Percentiles rank a stretch among this genome's conserved stretches.
phyloP scores from a whole-genome alignment of 306 rosid species.

The Oemleria cerasiformis region DNA sequence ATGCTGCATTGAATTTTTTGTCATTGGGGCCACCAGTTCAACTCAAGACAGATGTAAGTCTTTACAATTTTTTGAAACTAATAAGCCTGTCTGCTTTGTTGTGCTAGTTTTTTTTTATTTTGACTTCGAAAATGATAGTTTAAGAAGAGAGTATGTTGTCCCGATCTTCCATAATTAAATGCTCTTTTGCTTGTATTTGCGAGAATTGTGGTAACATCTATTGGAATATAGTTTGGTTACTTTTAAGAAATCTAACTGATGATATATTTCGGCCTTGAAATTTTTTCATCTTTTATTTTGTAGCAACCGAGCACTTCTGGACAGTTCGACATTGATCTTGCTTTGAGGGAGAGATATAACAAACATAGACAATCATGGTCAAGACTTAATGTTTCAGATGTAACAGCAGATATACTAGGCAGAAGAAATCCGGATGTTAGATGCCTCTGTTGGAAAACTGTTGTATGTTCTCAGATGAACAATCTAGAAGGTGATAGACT shows the following conservation, averaged over 20 bases:
- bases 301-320: slow-evolving; percentile 48
- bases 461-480: slow-evolving; percentile 56
- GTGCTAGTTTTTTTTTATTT: slow-evolving; percentile 6
- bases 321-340: slow-evolving; percentile 65
- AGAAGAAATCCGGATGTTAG: slow-evolving; percentile 54
- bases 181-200: too few relatives aligned
- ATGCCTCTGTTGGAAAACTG: slow-evolving; percentile 84
- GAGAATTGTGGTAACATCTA: neutral
- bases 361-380: slow-evolving; percentile 67
- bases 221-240: neutral
- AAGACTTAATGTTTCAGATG: slow-evolving; percentile 71
- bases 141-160: neutral
- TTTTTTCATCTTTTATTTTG: slow-evolving; percentile 21
- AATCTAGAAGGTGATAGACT: slow-evolving; percentile 27
- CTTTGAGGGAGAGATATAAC: slow-evolving; percentile 57
- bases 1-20: slow-evolving; percentile 66
- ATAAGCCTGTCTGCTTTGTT: neutral
- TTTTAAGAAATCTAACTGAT: neutral
- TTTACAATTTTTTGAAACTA: slow-evolving; percentile 23
- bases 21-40: slow-evolving; percentile 78
- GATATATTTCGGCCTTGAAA: slow-evolving; percentile 21
- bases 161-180: too few relatives aligned
- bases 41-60: slow-evolving; percentile 55
- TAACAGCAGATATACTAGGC: slow-evolving; percentile 49
- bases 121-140: neutral